Base-by-base conservation (phyloP, 225 moss, liverwort and hornwort species). In the Climacium dendroides region DNA sequence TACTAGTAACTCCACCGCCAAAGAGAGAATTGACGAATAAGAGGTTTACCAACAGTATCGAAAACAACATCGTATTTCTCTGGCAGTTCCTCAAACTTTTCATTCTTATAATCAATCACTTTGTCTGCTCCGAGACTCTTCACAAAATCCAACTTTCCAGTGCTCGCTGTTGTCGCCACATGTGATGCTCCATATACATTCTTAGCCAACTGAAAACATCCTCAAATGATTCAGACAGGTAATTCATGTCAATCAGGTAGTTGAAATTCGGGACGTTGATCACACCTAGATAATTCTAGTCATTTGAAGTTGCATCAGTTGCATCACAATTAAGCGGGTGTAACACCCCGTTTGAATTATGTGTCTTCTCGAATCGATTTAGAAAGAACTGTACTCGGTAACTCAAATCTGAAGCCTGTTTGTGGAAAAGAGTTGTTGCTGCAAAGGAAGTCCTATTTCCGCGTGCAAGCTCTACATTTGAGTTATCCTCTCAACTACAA, bases 71-170 rank as follows among this genome's bases (percentile, higher is more conserved):
- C 93, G 79, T 92, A 95, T 85, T 91, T 95, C 19, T 93, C 95
- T 37, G 88, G 79, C 62, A 91, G 86, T 70, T 93, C 93, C 90
- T 92, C 92, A 74, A 89, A 95, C 8, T 95, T 91, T 79, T 93
- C 89, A 8, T 87, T 92, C 87, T 91, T 92, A 54, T 95, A 95
- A 87, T 95, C 93, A 71, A 95, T 90, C 37, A 93, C 92, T 83
- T 86, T 90, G 89, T 95, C 95, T 79, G 93, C 95, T 59, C 95
- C 95, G 43, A 95, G 92, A 81, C 90, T 89, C 87, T 91, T 93
- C 67, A 95, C 89, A 32, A 93, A 91, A 23, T 95, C 92, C 74
- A 93, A 9, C 88, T 95, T 95, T 82, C 88, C 91, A 41, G 92
- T 92, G 82, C 93, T 95, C 45, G 91, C 61, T 48, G 93, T 95